Base-by-base conservation (phyloP, 2,329 filamentous ascomycete genomes). In the Aureobasidium sp. region DNA sequence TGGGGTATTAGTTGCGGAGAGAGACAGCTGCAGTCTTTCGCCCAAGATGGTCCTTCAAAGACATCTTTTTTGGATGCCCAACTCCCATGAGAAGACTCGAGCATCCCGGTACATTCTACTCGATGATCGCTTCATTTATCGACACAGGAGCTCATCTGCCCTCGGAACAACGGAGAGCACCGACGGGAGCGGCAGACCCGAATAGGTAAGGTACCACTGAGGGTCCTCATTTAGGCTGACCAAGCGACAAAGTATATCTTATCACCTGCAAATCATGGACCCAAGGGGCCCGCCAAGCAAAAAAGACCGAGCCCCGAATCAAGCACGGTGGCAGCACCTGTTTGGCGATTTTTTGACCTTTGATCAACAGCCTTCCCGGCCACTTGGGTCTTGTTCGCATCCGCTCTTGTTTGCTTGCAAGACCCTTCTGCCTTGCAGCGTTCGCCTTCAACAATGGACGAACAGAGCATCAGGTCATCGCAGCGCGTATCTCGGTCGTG, bases 401-500 rank as follows among this genome's bases (percentile, higher is more conserved):
- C 34, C 21, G 13, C 34, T 37, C 16, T n/a, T 27, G 32, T 52
- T 39, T 37, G 49, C 32, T 37, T 37, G 29, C 53, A 44, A 36
- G 52, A 42, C 37, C 29, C 42, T 30, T n/a, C 34, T 32, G 52
- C n/a, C 11, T 29, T 36, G 39, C 29, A 36, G 27, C 53, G 53
- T 44, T 42, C 36, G 45, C 5, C 30, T 49, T 49, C 47, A 49
- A 36, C 47, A 36, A 59, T 59, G 55, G 45, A 59, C 25, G 55
- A 61, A 36, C 59, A 61, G 30, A 44, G 37, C 37, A 61, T 61
- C 49, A 32, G 59, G 48, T 44, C 47, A 9, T 53, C 59, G 21
- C 48, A 61, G 48, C 59, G 59, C 37, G 59, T 61, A 15, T 61
- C 59, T 16, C 45, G 59, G 9, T 52, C 59, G 13, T 64, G 63